Conservation (phyloP, 176 grass and related monocot genomes). For the Microstegium vimineum region DNA sequence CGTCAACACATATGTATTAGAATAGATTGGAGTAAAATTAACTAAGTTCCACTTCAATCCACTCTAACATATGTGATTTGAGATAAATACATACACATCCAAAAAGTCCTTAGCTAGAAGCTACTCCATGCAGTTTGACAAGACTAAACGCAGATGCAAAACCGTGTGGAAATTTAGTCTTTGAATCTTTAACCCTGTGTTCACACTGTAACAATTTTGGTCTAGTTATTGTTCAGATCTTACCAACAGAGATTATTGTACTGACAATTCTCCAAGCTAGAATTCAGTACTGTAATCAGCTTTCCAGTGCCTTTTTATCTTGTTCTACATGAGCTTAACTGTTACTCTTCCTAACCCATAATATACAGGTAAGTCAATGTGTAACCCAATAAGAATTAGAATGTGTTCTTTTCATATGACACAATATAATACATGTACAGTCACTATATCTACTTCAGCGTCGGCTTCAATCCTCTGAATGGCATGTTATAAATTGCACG, state of each 20-base stretch:
- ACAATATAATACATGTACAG: conserved; percentile 49
- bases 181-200: background rate
- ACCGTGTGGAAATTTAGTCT: background rate
- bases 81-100: too few relatives aligned
- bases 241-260: background rate
- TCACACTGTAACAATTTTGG: background rate
- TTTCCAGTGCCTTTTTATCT: conserved; percentile 18
- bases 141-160: background rate
- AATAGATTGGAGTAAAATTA: too few relatives aligned
- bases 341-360: conserved; percentile 29
- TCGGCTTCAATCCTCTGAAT: background rate
- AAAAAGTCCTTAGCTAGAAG: too few relatives aligned
- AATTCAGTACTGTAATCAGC: background rate
- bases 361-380: conserved; percentile 42
- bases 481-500: background rate
- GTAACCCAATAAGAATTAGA: conserved; percentile 24
- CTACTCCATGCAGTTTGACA: background rate
- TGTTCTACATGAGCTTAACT: conserved; percentile 12
- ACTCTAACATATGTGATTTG: too few relatives aligned
- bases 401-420: conserved; percentile 24
- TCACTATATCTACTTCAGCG: conserved; percentile 26
- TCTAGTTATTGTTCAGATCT: background rate
- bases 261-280: background rate
- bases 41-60: too few relatives aligned
- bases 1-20: too few relatives aligned